Evolutionary conservation across 2,329 filamentous ascomycete species (phyloP), one percentile per base, ranked within the genome.

Genomic region (Beauveria sp.): DNA sequence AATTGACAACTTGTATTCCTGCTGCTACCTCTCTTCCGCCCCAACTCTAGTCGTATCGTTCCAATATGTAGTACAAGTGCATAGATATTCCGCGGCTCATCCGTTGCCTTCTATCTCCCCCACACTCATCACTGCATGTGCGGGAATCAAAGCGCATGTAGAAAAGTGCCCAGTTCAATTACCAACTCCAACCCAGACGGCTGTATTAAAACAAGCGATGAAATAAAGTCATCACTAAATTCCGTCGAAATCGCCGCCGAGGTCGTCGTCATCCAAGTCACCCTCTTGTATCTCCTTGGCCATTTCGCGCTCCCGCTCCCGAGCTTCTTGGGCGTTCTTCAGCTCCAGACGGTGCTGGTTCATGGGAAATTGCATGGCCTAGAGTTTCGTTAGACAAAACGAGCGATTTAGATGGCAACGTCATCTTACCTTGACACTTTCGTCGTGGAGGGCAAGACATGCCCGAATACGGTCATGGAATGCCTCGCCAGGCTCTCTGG

Each of bases 321-420:
- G 85, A n/a, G 95, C 95, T 77, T 99, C 96, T 75, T 98, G 93
- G 0, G 95, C 95, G 70, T 96, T 98, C 84, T 97, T 98, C 61
- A 99, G 83, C 77, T 99, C 95, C 61, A 98, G 82, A 20, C 95
- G 86, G 77, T 99, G 95, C 76, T 98, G 95, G 79, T 99, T 97
- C 93, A 98, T 98, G 2, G 95, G 95, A 78, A 98, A 99, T 60
- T 95, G 87, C 95, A 99, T 99, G 28, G 95, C 93, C 90, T 93
- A 59, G 46, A 28, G 28, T 26, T 22, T 20, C 8, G 16, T 69
- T 63, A 71, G 70, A 57, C 65, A 61, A 28, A 6, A 24, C 22
- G 58, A 22, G 7, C n/a, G 28, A n/a, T 10, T 28, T n/a, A 22
- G 28, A 10, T 1, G 30, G 12, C 3, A 51, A 24, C 43, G 51